Evolutionary conservation across 768 basidiomycete genomes (phyloP), one percentile per base, ranked within the genome.

Genomic region (Lactarius quietus): DNA sequence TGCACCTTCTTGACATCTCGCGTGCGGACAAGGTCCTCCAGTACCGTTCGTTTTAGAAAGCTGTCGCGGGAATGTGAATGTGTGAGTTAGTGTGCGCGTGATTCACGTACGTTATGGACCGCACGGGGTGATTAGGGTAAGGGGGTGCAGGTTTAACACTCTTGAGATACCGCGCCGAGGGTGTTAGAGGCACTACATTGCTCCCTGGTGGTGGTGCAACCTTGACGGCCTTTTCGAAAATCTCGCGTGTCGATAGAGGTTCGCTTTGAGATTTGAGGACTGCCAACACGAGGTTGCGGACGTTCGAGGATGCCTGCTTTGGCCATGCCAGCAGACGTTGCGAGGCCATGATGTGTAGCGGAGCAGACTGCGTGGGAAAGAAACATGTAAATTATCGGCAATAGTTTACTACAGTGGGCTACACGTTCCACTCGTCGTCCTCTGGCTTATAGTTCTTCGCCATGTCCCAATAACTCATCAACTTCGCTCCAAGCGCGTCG

Each of bases 391-490:
- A 35, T 38, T 28, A 31, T 36, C 31, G 38, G n/a, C 1, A 3
- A 23, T 12, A 57, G 7, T 23, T 17, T 18, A 60, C 26, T 15
- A 33, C 12, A 36, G 6, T 23, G 0, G n/a, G 36, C 35, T 59
- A 66, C 53, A 67, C 60, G 29, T 57, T 57, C 70, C 86, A 69
- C 64, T 92, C 89, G 69, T 92, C 90, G 61, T 93, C 92, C 74
- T 90, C 88, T 6, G 86, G 83, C 74, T 85, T 90, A 85, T 88
- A 93, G 72, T 91, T 90, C 85, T 95, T 97, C 33, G 93, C 87
- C 76, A 92, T 84, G 75, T 98, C 96, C 95, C 95, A 98, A 74
- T 94, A 91, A 0, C 93, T 92, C 56, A 88, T 87, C 76, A 94
- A 74, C 81, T 87, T 93, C 64, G 85, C 82, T 1, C 95, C 95